Base-by-base conservation (phyloP, 1,139 yeast genomes). In the Kodamaea sp. region DNA sequence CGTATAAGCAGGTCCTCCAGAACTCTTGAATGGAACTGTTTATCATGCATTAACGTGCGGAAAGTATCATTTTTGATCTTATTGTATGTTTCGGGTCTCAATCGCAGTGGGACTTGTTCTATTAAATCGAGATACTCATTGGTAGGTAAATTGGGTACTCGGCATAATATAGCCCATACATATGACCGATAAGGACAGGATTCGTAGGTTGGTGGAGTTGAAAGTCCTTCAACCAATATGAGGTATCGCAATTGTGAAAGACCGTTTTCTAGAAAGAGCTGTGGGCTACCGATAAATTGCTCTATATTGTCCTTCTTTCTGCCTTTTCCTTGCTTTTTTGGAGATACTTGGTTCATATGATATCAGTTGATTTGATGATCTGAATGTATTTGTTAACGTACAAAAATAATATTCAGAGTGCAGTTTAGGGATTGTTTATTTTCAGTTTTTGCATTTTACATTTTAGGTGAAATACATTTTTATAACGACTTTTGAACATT, bases 51-150 rank as follows among this genome's bases (percentile, higher is more conserved):
- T 48, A 89, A 70, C 0, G 97, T 89, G 39, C 97, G 65, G 53
- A 88, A 88, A 1, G 96, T 86, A 55, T 89, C 97, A 58, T 89
- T 86, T 44, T 82, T 75, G 46, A 89, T 89, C 60, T 89, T 89
- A 36, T 76, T 72, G 45, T 81, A 79, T 4, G 81, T 70, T 24
- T 65, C 72, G 5, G 58, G 55, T 10, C 59, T 44, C 22, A 71
- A 52, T 0, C 66, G 58, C 4, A 78, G 70, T 2, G 85, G 79
- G 0, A 89, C 88, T 28, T 67, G 61, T 8, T 70, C 58, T 2
- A 89, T 72, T 24, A 85, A 62, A 8, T 70, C 62, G 26, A 79
- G 44, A 56, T 89, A 89, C 32, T 67, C 60, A 20, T 70, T 66
- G 1, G 79, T 65, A 7, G 79, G 69, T 34, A 75, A 70, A 29